phyloP scores from a whole-genome alignment of 768 basidiomycete species.

The Mycena metata region DNA sequence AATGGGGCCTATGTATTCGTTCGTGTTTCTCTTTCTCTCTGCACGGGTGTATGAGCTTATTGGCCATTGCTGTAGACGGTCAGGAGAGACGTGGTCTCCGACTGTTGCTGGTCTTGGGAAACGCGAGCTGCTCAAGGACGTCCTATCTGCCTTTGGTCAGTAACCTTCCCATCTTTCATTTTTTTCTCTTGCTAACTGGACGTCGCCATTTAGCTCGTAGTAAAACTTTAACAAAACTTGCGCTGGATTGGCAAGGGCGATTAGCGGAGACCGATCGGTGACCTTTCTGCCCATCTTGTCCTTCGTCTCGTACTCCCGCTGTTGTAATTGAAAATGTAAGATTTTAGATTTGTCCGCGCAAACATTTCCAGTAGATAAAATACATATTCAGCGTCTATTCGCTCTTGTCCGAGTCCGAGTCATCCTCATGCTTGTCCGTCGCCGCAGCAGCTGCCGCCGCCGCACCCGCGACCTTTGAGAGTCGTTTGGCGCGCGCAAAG shows the following conservation, averaged over 20 bases:
- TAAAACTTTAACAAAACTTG: constrained; percentile 81
- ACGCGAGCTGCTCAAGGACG: constrained; percentile 87
- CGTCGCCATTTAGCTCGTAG: constrained; percentile 67
- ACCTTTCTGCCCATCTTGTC: constrained; percentile 4
- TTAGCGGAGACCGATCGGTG: constrained; percentile 56
- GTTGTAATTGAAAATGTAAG: constrained; percentile 8
- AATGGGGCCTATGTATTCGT: constrained; percentile 93
- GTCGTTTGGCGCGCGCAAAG: constrained; percentile 87
- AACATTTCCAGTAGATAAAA: constrained; percentile 23
- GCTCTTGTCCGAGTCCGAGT: constrained; percentile 42
- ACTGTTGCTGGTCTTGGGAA: constrained; percentile 79
- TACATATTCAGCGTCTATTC: constrained; percentile 33
- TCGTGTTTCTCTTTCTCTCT: constrained; percentile 47
- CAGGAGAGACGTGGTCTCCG: constrained; percentile 76
- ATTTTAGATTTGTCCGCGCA: no score
- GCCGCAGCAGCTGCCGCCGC: constrained; percentile 22
- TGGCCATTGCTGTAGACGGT: constrained; percentile 64
- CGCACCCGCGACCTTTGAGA: constrained; percentile 53
- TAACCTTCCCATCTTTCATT: not conserved
- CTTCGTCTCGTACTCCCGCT: constrained; percentile 3
- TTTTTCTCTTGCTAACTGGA: constrained; percentile 18
- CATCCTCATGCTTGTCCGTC: constrained; percentile 30
- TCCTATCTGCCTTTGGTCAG: constrained; percentile 83
- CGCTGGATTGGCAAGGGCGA: constrained; percentile 83
- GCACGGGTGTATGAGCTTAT: not conserved